phyloP scores from a whole-genome alignment of 1,284 basidiomycete species.

The Cutaneotrichosporon arboriforme region DNA sequence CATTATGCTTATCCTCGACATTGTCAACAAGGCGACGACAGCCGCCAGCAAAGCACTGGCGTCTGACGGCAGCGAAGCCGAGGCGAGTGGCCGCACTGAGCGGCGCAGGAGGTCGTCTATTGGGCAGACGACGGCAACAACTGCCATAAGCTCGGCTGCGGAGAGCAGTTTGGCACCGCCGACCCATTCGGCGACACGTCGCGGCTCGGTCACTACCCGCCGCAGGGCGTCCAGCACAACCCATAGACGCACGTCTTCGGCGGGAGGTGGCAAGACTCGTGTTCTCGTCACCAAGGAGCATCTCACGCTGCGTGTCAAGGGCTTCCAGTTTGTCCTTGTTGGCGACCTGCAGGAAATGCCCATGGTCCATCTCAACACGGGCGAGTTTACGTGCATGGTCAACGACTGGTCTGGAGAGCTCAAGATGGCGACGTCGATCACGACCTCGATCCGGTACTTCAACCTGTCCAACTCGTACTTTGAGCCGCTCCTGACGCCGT shows the following conservation, averaged over 20 bases:
- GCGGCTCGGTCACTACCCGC: constrained; percentile 50
- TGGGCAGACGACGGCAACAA: background rate
- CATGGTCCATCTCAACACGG: constrained; percentile 80
- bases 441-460: constrained; percentile 87
- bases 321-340: constrained; percentile 88
- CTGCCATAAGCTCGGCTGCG: constrained; percentile 6
- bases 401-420: constrained; percentile 95
- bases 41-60: constrained; percentile 48
- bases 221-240: constrained; percentile 37
- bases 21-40: constrained; percentile 81
- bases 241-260: background rate
- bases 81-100: background rate
- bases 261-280: constrained; percentile 32
- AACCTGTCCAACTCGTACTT: constrained; percentile 97
- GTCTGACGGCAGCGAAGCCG: constrained; percentile 7
- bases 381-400: constrained; percentile 74
- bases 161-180: constrained; percentile 20
- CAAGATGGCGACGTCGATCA: constrained; percentile 71
- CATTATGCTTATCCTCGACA: constrained; percentile 81
- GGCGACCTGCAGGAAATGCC: constrained; percentile 95
- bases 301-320: constrained; percentile 78
- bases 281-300: constrained; percentile 74
- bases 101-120: background rate
- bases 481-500: constrained; percentile 99
- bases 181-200: constrained; percentile 12